Base-by-base conservation (phyloP, 1,284 basidiomycete genomes). In the Ustilago tritici region DNA sequence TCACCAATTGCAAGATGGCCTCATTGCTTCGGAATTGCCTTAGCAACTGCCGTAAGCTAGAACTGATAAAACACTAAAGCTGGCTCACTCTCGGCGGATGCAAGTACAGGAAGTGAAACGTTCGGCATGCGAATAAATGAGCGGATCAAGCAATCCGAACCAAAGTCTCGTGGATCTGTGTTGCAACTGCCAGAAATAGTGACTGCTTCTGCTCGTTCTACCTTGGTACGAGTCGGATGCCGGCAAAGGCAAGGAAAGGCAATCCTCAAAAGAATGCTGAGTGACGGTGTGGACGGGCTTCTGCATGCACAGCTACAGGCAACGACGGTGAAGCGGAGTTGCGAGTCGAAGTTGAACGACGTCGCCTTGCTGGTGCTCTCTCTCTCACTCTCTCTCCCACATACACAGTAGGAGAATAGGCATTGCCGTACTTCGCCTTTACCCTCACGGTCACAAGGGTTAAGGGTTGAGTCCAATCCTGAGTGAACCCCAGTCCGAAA, bases 361-460 rank as follows among this genome's bases (percentile, higher is more conserved):
- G 14, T 41, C 40, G 40, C 11, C 36, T 41, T 41, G 23, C 3
- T 28, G 23, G 23, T 14, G 40, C 11, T 4, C 14, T 41, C 23
- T 28, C 23, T 28, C 23, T 28, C 23, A 28, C 23, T 28, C 23
- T 28, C 23, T 28, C 23, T 28, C 23, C 23, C 23, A 3, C 23
- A 28, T 28, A 28, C 23, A 28, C 7, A 14, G 40, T 17, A 15
- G 14, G 40, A 41, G 40, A 41, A 41, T 17, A 41, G 14, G 14
- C 14, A 40, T 40, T 40, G 3, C 38, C 38, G 49, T 32, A 50
- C 49, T 31, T 23, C 49, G 28, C 31, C 28, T 28, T 31, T 28
- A 50, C 23, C 31, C 49, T 38, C 49, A 54, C 31, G 50, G 65
- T 63, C 66, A 69, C 36, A 43, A 40, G 66, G 56, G 23, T 28